These are phyloP conservation scores for Neofusicoccum kwambonambiense DNA, from an alignment of 2,329 filamentous ascomycete species.

Conservation along the genomic window DNA sequence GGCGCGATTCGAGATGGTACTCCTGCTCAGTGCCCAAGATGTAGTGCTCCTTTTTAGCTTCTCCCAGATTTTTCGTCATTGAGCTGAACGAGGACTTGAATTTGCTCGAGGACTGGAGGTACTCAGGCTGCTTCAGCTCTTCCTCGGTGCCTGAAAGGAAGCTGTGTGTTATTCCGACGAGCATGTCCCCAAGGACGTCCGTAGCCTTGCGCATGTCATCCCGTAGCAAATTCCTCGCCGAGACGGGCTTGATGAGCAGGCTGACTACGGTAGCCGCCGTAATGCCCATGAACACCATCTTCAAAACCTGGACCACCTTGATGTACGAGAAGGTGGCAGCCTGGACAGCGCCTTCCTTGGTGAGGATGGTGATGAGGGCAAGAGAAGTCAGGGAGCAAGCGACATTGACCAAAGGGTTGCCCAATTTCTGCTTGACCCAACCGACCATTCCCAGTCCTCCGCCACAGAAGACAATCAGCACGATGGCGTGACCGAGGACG, in stretches of 20 bases:
- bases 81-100: slow-evolving; percentile 68
- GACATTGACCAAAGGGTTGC: slow-evolving; percentile 77
- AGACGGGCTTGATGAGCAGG: slow-evolving; percentile 73
- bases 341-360: slow-evolving; percentile 87
- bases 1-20: slow-evolving; percentile 73
- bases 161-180: slow-evolving; percentile 76
- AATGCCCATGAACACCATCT: slow-evolving; percentile 57
- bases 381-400: slow-evolving; percentile 83
- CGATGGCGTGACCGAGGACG: slow-evolving; percentile 71
- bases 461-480: slow-evolving; percentile 80
- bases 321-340: slow-evolving; percentile 75
- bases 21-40: slow-evolving; percentile 74
- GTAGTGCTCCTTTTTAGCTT: slow-evolving; percentile 89
- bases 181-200: slow-evolving; percentile 73
- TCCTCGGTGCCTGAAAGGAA: slow-evolving; percentile 82
- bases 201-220: slow-evolving; percentile 72
- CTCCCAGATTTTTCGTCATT: slow-evolving; percentile 74
- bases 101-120: slow-evolving; percentile 58
- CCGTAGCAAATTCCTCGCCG: slow-evolving; percentile 71
- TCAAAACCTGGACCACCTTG: slow-evolving; percentile 70
- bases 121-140: slow-evolving; percentile 67
- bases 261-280: slow-evolving; percentile 55
- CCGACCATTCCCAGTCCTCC: slow-evolving; percentile 84
- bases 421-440: slow-evolving; percentile 79
- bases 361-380: slow-evolving; percentile 84